A percentile compares a stretch with the other conserved stretches of the same genome.
phyloP scores from a whole-genome alignment of 768 basidiomycete species.

The Suillus alpinus region DNA sequence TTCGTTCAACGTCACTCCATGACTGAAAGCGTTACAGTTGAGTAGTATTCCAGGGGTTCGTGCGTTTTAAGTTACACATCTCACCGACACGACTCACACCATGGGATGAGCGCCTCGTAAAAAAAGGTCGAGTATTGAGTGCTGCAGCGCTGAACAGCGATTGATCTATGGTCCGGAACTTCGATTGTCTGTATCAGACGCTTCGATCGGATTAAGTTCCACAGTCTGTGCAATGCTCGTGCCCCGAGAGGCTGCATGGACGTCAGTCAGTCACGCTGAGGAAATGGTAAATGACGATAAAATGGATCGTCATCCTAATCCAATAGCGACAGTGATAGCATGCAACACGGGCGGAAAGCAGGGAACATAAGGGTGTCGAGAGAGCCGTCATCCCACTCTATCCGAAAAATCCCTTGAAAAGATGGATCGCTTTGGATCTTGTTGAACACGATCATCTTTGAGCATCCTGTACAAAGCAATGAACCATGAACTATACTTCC shows the following conservation, averaged over 20 bases:
- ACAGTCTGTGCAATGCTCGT: too few species aligned
- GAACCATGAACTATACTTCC: background rate
- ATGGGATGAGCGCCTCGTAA: background rate
- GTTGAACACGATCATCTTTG: constrained; percentile 79
- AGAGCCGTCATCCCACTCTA: constrained; percentile 31
- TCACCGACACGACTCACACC: background rate
- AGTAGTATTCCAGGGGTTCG: background rate
- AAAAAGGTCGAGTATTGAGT: background rate
- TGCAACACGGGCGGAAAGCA: background rate
- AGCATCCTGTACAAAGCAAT: constrained; percentile 59
- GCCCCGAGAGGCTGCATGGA: background rate
- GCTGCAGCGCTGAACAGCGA: background rate
- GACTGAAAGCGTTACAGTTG: background rate
- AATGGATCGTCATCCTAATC: background rate
- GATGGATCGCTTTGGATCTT: constrained; percentile 46
- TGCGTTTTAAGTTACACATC: background rate
- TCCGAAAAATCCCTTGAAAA: constrained; percentile 49
- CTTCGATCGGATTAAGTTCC: background rate
- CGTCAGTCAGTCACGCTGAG: background rate
- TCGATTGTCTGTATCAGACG: background rate
- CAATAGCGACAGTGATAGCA: background rate
- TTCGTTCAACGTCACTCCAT: background rate
- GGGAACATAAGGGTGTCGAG: background rate
- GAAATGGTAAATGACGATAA: background rate
- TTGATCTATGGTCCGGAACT: background rate